Evolutionary conservation across 768 basidiomycete genomes (phyloP), one percentile per base, ranked within the genome.

Genomic region (Pleurotus sapidus): DNA sequence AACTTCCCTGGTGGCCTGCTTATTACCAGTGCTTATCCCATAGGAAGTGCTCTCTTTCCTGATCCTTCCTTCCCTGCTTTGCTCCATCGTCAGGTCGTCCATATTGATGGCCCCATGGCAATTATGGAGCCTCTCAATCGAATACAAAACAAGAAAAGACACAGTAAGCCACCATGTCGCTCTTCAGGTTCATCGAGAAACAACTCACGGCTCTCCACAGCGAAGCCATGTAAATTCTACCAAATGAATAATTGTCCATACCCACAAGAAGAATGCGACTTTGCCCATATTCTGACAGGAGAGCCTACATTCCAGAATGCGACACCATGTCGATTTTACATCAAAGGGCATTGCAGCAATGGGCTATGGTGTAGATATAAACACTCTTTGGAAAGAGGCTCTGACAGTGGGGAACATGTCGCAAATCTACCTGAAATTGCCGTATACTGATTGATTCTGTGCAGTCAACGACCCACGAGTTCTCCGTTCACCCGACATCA

Each of bases 161-260:
- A 61, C 48, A 59, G 60, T 59, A 34, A 58, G 48, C 48, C 30
- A 34, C 30, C 30, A 34, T 34, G 8, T 34, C 30, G 9, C 30
- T 34, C 30, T 34, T 34, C 30, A 34, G 9, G 30, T 34, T 8
- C 30, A 34, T 34, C 30, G 30, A 11, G 11, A 34, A 3, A 11
- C 30, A 11, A 34, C 30, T 34, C 30, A 34, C 11, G 9, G 9
- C 30, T 34, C 30, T 50, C 9, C 58, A 50, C 62, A 81, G 79
- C 78, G 20, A 81, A 80, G 65, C 79, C 78, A 20, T 81, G 79
- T 66, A 76, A 72, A 65, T 81, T 71, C 63, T 81, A 74, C 57
- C 78, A 80, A 64, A 59, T 69, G 14, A 70, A 68, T 46, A 72
- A 63, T 57, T 81, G 79, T 61, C 73, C 77, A 12, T 68, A 74